phyloP scores from a whole-genome alignment of 129 eudicot genomes.

The Saposhnikovia divaricata region DNA sequence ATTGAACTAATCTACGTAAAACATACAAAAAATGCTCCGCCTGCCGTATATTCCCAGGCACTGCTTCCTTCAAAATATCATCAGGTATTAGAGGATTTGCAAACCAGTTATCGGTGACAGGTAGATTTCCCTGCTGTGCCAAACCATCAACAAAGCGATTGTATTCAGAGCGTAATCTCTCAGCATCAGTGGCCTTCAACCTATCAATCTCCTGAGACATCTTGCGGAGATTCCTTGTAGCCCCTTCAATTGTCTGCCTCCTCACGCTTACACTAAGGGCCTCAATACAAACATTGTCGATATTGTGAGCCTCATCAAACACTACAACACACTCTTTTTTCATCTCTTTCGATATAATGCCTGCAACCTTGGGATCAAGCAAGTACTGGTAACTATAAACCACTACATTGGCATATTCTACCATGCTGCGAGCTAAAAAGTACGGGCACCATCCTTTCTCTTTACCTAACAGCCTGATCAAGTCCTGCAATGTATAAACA shows the following conservation, averaged over 20 bases:
- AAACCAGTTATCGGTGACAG: slow-evolving; percentile 74
- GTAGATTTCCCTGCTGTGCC: slow-evolving; percentile 83
- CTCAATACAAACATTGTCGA: slow-evolving; percentile 96
- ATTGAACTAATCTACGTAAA: slow-evolving; percentile 86
- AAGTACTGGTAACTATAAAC: slow-evolving; percentile 94
- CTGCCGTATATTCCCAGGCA: slow-evolving; percentile 87
- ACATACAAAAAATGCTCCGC: slow-evolving; percentile 93
- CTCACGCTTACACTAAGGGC: slow-evolving; percentile 94
- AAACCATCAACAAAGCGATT: slow-evolving; percentile 88
- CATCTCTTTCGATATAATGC: slow-evolving; percentile 94
- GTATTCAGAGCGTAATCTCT: slow-evolving; percentile 89
- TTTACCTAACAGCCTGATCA: slow-evolving; percentile 82
- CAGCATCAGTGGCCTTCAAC: slow-evolving; percentile 94
- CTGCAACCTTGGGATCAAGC: slow-evolving; percentile 98
- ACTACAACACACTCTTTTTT: slow-evolving; percentile 88
- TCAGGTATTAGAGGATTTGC: slow-evolving; percentile 87
- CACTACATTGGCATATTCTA: slow-evolving; percentile 92
- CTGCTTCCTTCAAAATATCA: slow-evolving; percentile 92
- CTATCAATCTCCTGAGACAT: slow-evolving; percentile 90
- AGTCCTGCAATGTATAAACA: slow-evolving; percentile 86
- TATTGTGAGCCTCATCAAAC: slow-evolving; percentile 98
- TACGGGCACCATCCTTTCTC: slow-evolving; percentile 93
- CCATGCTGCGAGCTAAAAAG: slow-evolving; percentile 90
- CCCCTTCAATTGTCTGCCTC: slow-evolving; percentile 94
- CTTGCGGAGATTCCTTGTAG: slow-evolving; percentile 64